Percentiles rank a stretch among this genome's conserved stretches.
Conservation (phyloP, 345 rosid species). For the Linum lewisii region DNA sequence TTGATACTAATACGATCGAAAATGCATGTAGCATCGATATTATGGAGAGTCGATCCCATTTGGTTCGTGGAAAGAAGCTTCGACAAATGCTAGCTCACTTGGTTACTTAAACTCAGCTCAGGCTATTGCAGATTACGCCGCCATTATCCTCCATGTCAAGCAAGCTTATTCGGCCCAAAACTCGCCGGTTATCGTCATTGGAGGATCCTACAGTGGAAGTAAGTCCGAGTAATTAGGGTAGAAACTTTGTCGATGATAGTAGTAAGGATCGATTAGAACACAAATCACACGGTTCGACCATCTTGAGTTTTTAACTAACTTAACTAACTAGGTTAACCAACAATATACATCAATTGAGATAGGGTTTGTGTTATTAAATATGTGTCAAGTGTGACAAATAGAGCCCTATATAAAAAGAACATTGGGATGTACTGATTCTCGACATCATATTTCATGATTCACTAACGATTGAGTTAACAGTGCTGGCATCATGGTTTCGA, state of each 20-base stretch:
- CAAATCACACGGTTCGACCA: too few species aligned
- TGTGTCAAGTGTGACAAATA: too few species aligned
- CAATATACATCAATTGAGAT: too few species aligned
- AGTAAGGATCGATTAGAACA: too few species aligned
- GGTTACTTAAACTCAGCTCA: conserved; percentile 53
- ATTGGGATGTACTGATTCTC: background rate
- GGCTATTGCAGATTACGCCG: conserved; percentile 56
- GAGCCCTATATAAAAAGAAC: too few species aligned
- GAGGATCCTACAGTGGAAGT: conserved; percentile 85
- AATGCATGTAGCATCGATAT: conserved; percentile 29
- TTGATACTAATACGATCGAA: too few species aligned
- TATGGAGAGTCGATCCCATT: conserved; percentile 45
- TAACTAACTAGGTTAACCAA: too few species aligned
- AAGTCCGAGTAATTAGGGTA: too few species aligned
- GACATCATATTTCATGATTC: background rate
- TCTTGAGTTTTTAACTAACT: too few species aligned
- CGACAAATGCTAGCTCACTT: conserved; percentile 30
- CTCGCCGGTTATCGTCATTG: conserved; percentile 53
- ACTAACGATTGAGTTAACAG: conserved; percentile 10
- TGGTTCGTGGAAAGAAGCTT: conserved; percentile 34
- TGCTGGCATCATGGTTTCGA: conserved; percentile 48
- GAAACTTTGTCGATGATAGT: too few species aligned
- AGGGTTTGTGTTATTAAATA: too few species aligned
- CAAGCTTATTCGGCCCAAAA: conserved; percentile 20
- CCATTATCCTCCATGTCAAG: conserved; percentile 37